These are phyloP conservation scores for Straminergon stramineum DNA, from an alignment of 225 moss, liverwort and hornwort species.

Conservation along the genomic window DNA sequence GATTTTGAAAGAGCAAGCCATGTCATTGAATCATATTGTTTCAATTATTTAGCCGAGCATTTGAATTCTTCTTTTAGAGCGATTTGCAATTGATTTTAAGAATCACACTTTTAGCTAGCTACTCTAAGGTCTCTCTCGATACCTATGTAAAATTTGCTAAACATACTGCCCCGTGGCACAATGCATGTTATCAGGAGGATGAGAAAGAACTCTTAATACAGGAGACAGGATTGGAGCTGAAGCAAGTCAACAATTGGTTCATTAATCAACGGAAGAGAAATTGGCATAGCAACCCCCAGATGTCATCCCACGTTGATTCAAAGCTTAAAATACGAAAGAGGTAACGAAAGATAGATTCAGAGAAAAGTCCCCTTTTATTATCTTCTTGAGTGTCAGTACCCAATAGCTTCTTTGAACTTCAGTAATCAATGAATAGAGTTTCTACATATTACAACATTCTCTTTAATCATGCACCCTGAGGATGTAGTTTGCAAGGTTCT, in stretches of 20 bases:
- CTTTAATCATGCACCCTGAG: background rate
- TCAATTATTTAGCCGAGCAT: background rate
- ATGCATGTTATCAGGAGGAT: conserved; percentile 49
- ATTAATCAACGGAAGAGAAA: conserved; percentile 90
- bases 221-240: conserved; percentile 74
- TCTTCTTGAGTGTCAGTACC: background rate
- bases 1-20: background rate
- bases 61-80: background rate
- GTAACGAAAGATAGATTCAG: background rate
- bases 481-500: background rate
- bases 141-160: background rate
- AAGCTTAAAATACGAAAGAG: conserved; percentile 50
- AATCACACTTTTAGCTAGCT: background rate
- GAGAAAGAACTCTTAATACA: conserved; percentile 77
- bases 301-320: conserved; percentile 20
- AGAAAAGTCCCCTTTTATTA: background rate
- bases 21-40: background rate
- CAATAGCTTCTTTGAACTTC: background rate
- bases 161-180: background rate
- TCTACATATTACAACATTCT: background rate
- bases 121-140: background rate
- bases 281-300: conserved; percentile 55
- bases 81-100: background rate
- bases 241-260: conserved; percentile 95
- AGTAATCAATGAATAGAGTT: background rate